Evolutionary conservation across 2,329 filamentous ascomycete species (phyloP).

Genomic region (Cladosporium sp.): DNA sequence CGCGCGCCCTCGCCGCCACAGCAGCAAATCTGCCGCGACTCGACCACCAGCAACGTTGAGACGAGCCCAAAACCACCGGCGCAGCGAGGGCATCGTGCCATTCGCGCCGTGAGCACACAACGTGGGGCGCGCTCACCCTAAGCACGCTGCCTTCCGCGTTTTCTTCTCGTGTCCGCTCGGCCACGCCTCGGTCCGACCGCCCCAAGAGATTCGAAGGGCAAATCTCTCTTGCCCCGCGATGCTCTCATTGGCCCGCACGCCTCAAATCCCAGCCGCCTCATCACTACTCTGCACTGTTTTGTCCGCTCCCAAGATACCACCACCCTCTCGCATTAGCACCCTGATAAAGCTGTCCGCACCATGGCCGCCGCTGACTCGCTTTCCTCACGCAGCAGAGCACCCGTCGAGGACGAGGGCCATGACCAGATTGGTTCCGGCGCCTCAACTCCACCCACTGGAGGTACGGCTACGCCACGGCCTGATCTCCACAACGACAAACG

Average conservation of each 20-base stretch:
- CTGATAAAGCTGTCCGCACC: conserved; percentile 23
- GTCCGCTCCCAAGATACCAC: conserved; percentile 11
- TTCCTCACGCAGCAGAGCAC: conserved; percentile 42
- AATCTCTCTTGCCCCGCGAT: conserved; percentile 8
- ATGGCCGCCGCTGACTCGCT: conserved; percentile 37
- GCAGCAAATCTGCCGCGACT: conserved; percentile 13
- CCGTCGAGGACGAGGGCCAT: conserved; percentile 67
- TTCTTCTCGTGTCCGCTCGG: conserved; percentile 17
- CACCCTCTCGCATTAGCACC: conserved; percentile 24
- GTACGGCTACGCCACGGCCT: conserved; percentile 85
- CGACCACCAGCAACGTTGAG: conserved; percentile 5
- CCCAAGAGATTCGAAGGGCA: conserved; percentile 14
- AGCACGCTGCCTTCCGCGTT: conserved; percentile 16
- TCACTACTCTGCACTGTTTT: conserved; percentile 23
- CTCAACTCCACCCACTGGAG: conserved; percentile 78
- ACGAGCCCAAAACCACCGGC: conserved; percentile 15
- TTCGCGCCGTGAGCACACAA: conserved; percentile 20
- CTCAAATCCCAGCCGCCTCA: conserved; percentile 31
- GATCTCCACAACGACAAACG: conserved; percentile 87
- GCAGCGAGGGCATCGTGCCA: conserved; percentile 7
- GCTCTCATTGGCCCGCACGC: conserved; percentile 23
- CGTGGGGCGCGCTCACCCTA: conserved; percentile 4
- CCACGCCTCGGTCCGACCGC: conserved; percentile 18
- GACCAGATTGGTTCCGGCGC: conserved; percentile 79
- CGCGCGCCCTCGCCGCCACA: conserved; percentile 23